Evolutionary conservation across 768 basidiomycete species (phyloP).

Genomic region (Thelephora aurantiotincta): DNA sequence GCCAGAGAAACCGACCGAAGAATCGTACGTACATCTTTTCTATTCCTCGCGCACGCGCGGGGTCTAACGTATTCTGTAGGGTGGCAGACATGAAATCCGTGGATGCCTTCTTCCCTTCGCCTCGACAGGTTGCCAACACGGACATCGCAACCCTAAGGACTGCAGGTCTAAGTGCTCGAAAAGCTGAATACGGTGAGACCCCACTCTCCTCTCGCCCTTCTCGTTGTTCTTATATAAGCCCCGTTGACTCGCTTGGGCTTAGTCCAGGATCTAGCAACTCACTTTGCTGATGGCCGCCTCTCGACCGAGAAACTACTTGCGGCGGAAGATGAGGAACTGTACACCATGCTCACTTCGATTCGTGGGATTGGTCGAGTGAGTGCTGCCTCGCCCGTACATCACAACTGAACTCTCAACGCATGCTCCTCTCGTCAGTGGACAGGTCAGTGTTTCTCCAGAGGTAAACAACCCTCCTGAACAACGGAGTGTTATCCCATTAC

Average conservation of each 20-base stretch:
- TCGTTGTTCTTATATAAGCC: not conserved
- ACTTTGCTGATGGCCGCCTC: slow-evolving; percentile 72
- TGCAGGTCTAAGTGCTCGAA: slow-evolving; percentile 73
- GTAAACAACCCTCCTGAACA: slow-evolving; percentile 1
- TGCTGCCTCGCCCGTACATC: slow-evolving; percentile 1
- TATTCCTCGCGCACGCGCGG: slow-evolving; percentile 1
- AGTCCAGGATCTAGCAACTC: slow-evolving; percentile 69
- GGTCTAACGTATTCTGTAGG: slow-evolving; percentile 5
- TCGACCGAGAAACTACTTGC: slow-evolving; percentile 56
- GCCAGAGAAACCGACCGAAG: slow-evolving; percentile 49
- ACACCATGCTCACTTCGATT: slow-evolving; percentile 61
- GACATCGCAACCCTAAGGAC: slow-evolving; percentile 45
- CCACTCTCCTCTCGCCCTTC: not conserved
- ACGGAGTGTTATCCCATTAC: slow-evolving; percentile 8
- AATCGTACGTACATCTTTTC: slow-evolving; percentile 22
- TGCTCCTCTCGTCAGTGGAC: slow-evolving; percentile 34
- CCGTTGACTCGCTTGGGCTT: not conserved
- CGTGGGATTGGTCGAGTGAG: slow-evolving; percentile 65
- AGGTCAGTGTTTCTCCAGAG: slow-evolving; percentile 22
- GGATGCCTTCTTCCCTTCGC: slow-evolving; percentile 45
- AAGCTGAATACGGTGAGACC: slow-evolving; percentile 73
- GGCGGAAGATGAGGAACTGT: slow-evolving; percentile 65
- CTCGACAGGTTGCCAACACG: slow-evolving; percentile 48
- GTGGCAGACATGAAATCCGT: slow-evolving; percentile 4
- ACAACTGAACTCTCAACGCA: not conserved